These are phyloP conservation scores for Cordyceps militaris DNA, from an alignment of 2,329 filamentous ascomycete genomes.

Conservation along the genomic window DNA sequence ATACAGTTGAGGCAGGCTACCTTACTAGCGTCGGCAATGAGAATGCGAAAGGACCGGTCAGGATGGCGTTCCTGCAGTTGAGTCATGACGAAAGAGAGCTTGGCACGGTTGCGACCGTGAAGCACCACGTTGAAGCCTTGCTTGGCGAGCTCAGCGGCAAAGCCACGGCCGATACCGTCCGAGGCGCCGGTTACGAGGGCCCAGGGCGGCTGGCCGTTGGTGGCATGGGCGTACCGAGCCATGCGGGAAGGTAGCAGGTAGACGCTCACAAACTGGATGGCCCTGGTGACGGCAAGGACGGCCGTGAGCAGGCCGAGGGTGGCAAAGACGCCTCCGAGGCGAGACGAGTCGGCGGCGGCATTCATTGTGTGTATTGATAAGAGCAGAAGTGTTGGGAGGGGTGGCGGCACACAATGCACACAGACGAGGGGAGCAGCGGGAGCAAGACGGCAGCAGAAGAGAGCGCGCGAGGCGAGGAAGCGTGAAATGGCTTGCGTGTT, in stretches of 20 bases:
- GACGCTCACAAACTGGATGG: conserved; percentile 14
- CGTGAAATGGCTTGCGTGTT: not conserved
- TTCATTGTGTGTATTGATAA: not conserved
- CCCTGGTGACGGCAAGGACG: conserved; percentile 11
- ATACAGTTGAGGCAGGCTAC: conserved; percentile 13
- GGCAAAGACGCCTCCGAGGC: not conserved
- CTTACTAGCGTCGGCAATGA: conserved; percentile 23
- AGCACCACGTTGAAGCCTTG: conserved; percentile 30
- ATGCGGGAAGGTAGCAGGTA: conserved; percentile 17
- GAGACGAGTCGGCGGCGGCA: not conserved
- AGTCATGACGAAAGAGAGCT: conserved; percentile 22
- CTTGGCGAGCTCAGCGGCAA: conserved; percentile 25
- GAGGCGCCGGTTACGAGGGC: conserved; percentile 29
- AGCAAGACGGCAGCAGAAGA: not conserved
- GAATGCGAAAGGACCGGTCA: conserved; percentile 21
- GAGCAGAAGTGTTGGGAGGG: not conserved
- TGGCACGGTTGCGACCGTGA: conserved; percentile 24
- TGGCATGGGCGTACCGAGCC: conserved; percentile 13
- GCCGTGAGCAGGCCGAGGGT: conserved; percentile 18
- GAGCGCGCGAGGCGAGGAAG: not conserved
- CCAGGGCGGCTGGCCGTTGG: conserved; percentile 19
- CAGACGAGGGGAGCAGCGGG: not conserved
- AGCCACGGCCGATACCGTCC: conserved; percentile 28
- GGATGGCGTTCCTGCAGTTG: conserved; percentile 19
- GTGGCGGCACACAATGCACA: not conserved